Conservation (phyloP, 2,329 filamentous ascomycete genomes). For the Microascus cirrosus region DNA sequence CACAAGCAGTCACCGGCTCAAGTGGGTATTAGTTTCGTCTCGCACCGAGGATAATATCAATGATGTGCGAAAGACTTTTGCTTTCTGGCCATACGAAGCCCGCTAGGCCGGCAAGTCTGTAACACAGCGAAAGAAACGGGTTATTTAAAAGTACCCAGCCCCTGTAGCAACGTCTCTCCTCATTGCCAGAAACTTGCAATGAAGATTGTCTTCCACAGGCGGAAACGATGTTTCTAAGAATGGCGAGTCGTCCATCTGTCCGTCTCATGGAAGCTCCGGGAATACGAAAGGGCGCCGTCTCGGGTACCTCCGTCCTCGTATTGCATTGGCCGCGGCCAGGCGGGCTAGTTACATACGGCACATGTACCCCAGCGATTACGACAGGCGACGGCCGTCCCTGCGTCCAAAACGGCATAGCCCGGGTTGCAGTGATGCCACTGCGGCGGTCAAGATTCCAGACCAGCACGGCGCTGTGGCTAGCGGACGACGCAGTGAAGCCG, state of each 20-base stretch:
- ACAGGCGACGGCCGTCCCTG: neutral
- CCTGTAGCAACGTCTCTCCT: neutral
- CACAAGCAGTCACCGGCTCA: neutral
- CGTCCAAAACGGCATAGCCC: neutral
- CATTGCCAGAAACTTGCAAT: neutral
- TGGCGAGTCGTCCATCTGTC: neutral
- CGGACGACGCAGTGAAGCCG: neutral
- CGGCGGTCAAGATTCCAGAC: neutral
- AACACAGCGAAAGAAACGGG: neutral
- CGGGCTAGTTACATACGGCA: neutral
- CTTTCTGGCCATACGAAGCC: neutral
- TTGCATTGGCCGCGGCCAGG: neutral
- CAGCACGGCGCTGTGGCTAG: neutral
- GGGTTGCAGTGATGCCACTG: neutral
- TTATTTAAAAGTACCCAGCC: neutral
- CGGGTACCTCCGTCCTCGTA: neutral
- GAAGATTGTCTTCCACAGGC: neutral
- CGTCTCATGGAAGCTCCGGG: neutral
- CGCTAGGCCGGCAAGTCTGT: neutral
- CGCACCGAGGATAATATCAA: neutral
- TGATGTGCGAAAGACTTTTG: neutral
- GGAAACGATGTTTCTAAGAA: neutral
- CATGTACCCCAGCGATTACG: neutral
- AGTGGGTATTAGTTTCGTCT: neutral
- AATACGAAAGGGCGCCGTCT: neutral